Percentiles rank a stretch among this genome's conserved stretches.
Conservation (phyloP, 1,284 basidiomycete genomes). For the Wolfiporia cocos region DNA sequence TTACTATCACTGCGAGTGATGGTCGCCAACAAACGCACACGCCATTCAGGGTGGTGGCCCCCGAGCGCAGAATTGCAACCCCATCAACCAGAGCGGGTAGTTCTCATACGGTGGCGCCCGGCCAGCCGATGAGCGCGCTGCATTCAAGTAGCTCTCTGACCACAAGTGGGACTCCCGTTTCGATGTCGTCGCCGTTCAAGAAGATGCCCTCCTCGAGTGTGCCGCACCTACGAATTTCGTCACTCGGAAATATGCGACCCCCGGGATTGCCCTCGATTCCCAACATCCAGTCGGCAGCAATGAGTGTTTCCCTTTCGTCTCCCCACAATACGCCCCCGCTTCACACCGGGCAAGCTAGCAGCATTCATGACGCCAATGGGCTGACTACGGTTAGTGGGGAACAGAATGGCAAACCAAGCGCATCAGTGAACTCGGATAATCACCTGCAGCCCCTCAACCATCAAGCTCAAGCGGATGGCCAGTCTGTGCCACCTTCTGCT, state of each 20-base stretch:
- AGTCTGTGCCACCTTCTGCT: constrained; percentile 10
- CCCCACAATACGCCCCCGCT: constrained; percentile 33
- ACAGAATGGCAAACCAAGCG: constrained; percentile 14
- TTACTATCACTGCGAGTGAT: constrained; percentile 32
- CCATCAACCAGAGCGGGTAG: not conserved
- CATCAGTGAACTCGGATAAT: constrained; percentile 13
- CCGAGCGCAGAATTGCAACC: not conserved
- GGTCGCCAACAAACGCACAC: constrained; percentile 29
- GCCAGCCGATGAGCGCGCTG: constrained; percentile 8
- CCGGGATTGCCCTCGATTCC: constrained; percentile 26
- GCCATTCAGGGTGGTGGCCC: constrained; percentile 5
- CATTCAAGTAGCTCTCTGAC: constrained; percentile 12
- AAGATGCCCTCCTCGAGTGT: constrained; percentile 42
- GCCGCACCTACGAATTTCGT: constrained; percentile 52
- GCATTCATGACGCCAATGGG: constrained; percentile 15
- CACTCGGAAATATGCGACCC: constrained; percentile 47
- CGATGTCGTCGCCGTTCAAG: constrained; percentile 50
- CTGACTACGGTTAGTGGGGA: constrained; percentile 13
- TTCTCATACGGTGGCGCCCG: constrained; percentile 4
- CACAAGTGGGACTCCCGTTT: constrained; percentile 24
- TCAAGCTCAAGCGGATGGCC: constrained; percentile 9
- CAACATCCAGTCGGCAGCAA: constrained; percentile 12
- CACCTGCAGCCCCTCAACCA: constrained; percentile 4
- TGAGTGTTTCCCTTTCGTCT: constrained; percentile 15
- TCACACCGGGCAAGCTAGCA: constrained; percentile 14